A percentile compares a stretch with the other conserved stretches of the same genome.
These are phyloP conservation scores for Ottelia alismoides DNA, from an alignment of 106 monocot species.

Conservation along the genomic window DNA sequence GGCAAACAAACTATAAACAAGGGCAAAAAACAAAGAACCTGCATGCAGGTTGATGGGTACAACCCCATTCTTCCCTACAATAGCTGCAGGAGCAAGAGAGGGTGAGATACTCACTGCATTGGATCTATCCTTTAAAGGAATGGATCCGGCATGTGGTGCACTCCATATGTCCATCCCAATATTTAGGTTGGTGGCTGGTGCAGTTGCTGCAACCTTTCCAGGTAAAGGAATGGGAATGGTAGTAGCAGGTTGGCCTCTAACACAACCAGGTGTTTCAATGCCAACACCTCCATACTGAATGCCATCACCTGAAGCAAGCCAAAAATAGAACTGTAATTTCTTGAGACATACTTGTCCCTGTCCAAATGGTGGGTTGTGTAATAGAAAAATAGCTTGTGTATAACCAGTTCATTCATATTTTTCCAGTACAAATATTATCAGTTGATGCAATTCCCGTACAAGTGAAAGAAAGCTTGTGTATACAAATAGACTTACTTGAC, in stretches of 20 bases:
- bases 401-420: no score
- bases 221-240: neutral
- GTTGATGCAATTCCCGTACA: no score
- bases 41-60: conserved; percentile 2
- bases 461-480: neutral
- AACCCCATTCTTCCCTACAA: conserved; percentile 1
- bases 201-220: neutral
- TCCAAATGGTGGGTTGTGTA: neutral
- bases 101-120: conserved; percentile 4
- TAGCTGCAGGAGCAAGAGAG: conserved; percentile 4
- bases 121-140: conserved; percentile 2
- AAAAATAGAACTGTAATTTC: neutral
- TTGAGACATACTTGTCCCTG: neutral
- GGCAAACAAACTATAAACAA: no score
- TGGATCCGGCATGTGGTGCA: conserved; percentile 2
- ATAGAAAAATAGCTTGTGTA: neutral
- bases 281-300: neutral
- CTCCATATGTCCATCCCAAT: conserved; percentile 17
- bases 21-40: no score
- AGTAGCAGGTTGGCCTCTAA: no score
- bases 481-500: neutral
- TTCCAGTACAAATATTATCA: no score
- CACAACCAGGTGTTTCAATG: neutral
- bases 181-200: conserved; percentile 11
- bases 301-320: neutral